Conservation (phyloP, 768 basidiomycete species). For the Lentinula detonsa region DNA sequence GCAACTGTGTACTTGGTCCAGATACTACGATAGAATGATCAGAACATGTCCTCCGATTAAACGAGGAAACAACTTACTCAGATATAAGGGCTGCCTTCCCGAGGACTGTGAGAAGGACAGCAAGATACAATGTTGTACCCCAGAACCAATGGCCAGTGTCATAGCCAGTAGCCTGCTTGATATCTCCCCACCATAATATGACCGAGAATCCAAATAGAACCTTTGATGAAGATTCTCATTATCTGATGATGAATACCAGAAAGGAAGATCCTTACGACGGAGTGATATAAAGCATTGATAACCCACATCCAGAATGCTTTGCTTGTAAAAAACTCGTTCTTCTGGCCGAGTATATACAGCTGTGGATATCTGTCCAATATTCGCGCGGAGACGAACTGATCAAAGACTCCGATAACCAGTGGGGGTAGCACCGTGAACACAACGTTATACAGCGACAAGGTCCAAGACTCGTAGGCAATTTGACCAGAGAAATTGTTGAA, state of each 20-base stretch:
- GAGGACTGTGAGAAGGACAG: conserved; percentile 88
- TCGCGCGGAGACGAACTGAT: conserved; percentile 96
- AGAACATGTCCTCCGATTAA: background rate
- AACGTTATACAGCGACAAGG: conserved; percentile 94
- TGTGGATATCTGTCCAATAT: conserved; percentile 97
- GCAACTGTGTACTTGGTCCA: conserved; percentile 99
- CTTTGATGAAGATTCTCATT: conserved; percentile 31
- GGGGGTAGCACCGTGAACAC: conserved; percentile 95
- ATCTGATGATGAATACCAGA: background rate
- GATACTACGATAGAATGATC: conserved; percentile 43
- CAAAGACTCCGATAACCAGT: conserved; percentile 95
- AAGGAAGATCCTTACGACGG: conserved; percentile 50
- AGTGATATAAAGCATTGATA: conserved; percentile 85
- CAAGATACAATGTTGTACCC: conserved; percentile 95
- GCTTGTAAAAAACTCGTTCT: conserved; percentile 89
- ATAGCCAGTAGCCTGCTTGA: conserved; percentile 72
- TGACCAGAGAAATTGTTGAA: conserved; percentile 99
- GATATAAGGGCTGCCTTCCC: conserved; percentile 97
- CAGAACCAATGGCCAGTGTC: conserved; percentile 98
- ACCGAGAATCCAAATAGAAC: conserved; percentile 84
- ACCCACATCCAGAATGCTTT: conserved; percentile 93
- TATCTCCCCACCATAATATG: conserved; percentile 88
- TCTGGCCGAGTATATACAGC: conserved; percentile 89
- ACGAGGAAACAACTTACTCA: conserved; percentile 64
- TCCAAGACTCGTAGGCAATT: conserved; percentile 98